These are phyloP conservation scores for Herpetomonas samuelpessoai DNA, from an alignment of 208 protist genomes.

Conservation along the genomic window DNA sequence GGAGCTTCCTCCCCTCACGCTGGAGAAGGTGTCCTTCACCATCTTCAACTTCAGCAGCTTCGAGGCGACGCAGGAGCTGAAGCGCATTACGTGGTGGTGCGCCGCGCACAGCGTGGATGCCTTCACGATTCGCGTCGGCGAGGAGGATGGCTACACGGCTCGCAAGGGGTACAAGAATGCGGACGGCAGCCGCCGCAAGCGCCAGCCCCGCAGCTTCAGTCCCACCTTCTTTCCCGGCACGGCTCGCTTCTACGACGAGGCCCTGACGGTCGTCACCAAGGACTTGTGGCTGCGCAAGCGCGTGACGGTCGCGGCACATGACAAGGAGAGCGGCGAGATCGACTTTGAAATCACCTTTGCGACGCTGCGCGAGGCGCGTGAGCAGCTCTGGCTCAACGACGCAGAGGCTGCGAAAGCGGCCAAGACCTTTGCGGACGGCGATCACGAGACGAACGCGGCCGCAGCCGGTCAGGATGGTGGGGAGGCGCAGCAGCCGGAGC, in stretches of 20 bases:
- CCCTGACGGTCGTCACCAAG: constrained; percentile 4
- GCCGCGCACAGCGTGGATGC: constrained; percentile 3
- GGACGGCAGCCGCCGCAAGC: neutral
- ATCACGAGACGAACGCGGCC: too few relatives aligned
- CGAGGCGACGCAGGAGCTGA: constrained; percentile 12
- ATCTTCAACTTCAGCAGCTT: neutral
- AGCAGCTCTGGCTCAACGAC: neutral
- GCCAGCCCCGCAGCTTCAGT: constrained; percentile 2
- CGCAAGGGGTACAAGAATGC: neutral
- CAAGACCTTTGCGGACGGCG: too few relatives aligned
- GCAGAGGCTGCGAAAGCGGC: too few relatives aligned
- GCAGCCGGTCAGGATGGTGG: too few relatives aligned
- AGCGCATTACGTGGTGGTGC: constrained; percentile 20
- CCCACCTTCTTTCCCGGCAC: neutral
- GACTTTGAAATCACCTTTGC: neutral
- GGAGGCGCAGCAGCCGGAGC: too few relatives aligned
- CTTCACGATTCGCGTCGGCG: constrained; percentile 7
- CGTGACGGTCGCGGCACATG: neutral
- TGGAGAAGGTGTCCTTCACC: constrained; percentile 11
- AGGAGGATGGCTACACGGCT: constrained; percentile 2
- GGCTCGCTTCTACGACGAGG: constrained; percentile 14
- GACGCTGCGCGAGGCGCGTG: neutral
- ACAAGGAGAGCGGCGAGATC: neutral
- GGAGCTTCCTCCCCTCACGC: neutral
- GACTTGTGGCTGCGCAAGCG: constrained; percentile 10